Percentiles rank a stretch among this genome's conserved stretches.
Evolutionary conservation across 2,329 filamentous ascomycete species (phyloP).

Genomic region (Chaetomiaceae sp.): DNA sequence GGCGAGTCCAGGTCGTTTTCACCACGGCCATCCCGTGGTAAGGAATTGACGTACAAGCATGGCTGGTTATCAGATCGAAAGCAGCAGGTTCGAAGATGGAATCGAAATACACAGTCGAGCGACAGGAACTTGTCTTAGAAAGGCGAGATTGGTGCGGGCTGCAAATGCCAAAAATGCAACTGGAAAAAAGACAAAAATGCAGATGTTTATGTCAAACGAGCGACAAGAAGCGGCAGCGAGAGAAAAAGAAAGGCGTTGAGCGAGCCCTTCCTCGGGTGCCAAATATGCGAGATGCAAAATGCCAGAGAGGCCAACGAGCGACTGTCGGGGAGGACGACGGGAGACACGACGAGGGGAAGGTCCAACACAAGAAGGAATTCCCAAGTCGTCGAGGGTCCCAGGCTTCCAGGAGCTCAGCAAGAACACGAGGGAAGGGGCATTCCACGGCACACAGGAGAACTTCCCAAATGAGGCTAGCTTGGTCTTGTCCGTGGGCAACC

Average conservation of each 20-base stretch:
- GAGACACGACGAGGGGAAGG: neutral
- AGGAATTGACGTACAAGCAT: conserved; percentile 12
- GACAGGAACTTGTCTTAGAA: neutral
- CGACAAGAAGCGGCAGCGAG: conserved; percentile 24
- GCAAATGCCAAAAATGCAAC: neutral
- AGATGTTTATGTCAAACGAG: conserved; percentile 20
- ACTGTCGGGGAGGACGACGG: conserved; percentile 4
- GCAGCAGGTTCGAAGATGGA: neutral
- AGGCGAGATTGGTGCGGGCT: neutral
- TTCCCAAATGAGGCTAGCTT: neutral
- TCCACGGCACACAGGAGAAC: neutral
- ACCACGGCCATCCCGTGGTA: neutral
- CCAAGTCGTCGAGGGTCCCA: too few species aligned
- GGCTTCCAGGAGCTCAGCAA: neutral
- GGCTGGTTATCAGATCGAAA: neutral
- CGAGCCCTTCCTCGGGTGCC: conserved; percentile 9
- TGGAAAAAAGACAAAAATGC: neutral
- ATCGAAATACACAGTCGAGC: neutral
- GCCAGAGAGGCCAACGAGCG: too few species aligned
- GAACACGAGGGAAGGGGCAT: neutral
- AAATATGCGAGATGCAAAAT: too few species aligned
- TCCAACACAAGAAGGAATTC: conserved; percentile 5
- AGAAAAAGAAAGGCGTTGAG: conserved; percentile 3
- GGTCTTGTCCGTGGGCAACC: neutral
- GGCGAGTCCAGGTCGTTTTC: neutral